Base-by-base conservation (phyloP, 805 yeast genomes). In the Grigorovia yakushimaensis region DNA sequence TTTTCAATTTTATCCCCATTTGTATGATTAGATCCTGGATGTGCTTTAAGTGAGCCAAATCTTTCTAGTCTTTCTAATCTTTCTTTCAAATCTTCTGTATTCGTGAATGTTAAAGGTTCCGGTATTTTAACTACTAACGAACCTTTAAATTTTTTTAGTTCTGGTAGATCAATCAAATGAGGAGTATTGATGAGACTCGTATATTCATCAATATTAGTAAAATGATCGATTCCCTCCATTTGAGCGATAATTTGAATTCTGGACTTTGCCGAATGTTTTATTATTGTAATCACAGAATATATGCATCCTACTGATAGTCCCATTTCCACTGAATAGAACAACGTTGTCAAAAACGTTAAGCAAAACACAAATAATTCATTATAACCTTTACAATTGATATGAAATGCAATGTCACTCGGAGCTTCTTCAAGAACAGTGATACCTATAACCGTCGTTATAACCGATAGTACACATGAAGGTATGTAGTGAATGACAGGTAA, bases 301-400 rank as follows among this genome's bases (percentile, higher is more conserved):
- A 78, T 78, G 43, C 86, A 79, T 0, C 98, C 98, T n/a, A 87
- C 75, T 2, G 84, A 79, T 43, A 93, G 87, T 1, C 98, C 98
- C 15, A 84, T 80, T 62, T 91, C 96, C 61, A 89, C 81, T 0
- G 97, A 88, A 62, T 75, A 81, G 54, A 80, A 76, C 20, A 84
- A 59, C 0, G 95, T 82, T 1, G 81, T 73, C 1, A 73, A 39
- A 6, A 84, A 69, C 0, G 93, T 84, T n/a, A 83, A 69, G 15
- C 70, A 65, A 55, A 86, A 79, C 0, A 89, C 81, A 5, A 78
- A 61, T 3, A 91, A 61, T 58, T 91, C 98, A 57, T 79, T 78
- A 65, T 78, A 85, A 0, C 97, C 96, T 20, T 73, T 69, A 5
- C 89, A 78, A 45, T 69, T 67, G 71, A 81, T 73, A 65, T 87